Base-by-base conservation (phyloP, 2,329 filamentous ascomycete species). In the Pseudogymnoascus sp. region DNA sequence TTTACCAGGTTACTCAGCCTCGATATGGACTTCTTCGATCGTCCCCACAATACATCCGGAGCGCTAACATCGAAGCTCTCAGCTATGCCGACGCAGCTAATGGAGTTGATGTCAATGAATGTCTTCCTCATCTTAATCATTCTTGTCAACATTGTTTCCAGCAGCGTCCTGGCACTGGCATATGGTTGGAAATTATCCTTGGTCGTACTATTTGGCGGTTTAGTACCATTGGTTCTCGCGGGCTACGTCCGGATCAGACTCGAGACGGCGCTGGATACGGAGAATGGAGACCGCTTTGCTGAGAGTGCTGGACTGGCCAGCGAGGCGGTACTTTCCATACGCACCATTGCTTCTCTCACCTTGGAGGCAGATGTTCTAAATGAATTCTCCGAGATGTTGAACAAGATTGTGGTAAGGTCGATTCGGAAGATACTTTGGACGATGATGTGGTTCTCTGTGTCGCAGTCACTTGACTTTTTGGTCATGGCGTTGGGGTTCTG, bases 151-250 rank as follows among this genome's bases (percentile, higher is more conserved):
- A 65, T 83, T 0, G 28, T 78, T 0, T 71, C 74, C 2, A 76
- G 72, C 62, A 74, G 72, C 22, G 71, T 78, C 1, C 67, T 83
- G 0, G 72, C 76, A 0, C 66, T 83, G 2, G 74, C 70, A 0
- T 72, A 75, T 61, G 75, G 74, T 0, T 82, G 78, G 78, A 80
- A 77, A 37, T 70, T 83, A 1, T 76, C 75, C 0, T 70, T 82
- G 2, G 78, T 81, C 0, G 72, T 75, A 28, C 70, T 78, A 0
- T 75, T 78, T 43, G 78, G 73, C 10, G 77, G 74, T 2, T 65
- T 82, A 8, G 75, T 79, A 1, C 73, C 76, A 0, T 66, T 82
- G 8, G 41, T 81, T 0, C 60, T 70, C 0, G 68, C 74, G 1
- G 80, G 80, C 0, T 79, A 75, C 63, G 56, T 74, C 7, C 74